A percentile compares a stretch with the other conserved stretches of the same genome.
Conservation (phyloP, 2,329 filamentous ascomycete genomes). For the Raffaelea albimanens region DNA sequence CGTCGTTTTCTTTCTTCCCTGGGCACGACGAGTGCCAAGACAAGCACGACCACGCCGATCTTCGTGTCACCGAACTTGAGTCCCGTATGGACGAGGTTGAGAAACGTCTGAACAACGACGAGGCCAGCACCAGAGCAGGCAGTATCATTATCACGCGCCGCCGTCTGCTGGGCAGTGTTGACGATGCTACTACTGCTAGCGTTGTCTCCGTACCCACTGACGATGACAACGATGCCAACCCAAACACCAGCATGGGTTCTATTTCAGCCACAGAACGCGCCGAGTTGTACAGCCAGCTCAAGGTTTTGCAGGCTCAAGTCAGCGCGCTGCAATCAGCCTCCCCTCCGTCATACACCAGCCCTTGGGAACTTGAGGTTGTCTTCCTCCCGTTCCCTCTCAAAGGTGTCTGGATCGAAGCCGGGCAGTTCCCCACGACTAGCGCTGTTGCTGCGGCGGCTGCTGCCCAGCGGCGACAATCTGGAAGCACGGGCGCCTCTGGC, state of each 20-base stretch:
- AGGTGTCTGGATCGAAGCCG: constrained; percentile 41
- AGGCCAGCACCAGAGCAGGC: constrained; percentile 29
- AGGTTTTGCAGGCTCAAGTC: constrained; percentile 39
- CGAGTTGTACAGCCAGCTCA: constrained; percentile 41
- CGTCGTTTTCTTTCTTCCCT: constrained; percentile 52
- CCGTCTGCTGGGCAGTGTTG: constrained; percentile 24
- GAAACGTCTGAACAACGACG: constrained; percentile 36
- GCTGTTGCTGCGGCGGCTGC: constrained; percentile 8
- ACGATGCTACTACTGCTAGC: constrained; percentile 34
- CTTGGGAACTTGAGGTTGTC: constrained; percentile 70
- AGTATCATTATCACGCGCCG: constrained; percentile 19
- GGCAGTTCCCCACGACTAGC: constrained; percentile 33
- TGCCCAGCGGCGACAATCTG: constrained; percentile 19
- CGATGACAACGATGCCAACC: constrained; percentile 15
- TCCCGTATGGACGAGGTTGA: constrained; percentile 51
- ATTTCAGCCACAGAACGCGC: constrained; percentile 21
- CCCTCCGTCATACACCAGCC: constrained; percentile 50
- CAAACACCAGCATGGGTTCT: background rate
- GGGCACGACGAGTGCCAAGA: constrained; percentile 63
- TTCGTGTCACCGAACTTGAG: constrained; percentile 61
- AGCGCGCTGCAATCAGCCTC: constrained; percentile 43
- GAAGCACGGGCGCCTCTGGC: constrained; percentile 18
- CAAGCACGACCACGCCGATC: constrained; percentile 56
- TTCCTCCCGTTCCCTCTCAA: constrained; percentile 60
- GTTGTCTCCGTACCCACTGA: constrained; percentile 37